phyloP scores from a whole-genome alignment of 176 grass and related monocot species.

The Coix lacrymajobi region DNA sequence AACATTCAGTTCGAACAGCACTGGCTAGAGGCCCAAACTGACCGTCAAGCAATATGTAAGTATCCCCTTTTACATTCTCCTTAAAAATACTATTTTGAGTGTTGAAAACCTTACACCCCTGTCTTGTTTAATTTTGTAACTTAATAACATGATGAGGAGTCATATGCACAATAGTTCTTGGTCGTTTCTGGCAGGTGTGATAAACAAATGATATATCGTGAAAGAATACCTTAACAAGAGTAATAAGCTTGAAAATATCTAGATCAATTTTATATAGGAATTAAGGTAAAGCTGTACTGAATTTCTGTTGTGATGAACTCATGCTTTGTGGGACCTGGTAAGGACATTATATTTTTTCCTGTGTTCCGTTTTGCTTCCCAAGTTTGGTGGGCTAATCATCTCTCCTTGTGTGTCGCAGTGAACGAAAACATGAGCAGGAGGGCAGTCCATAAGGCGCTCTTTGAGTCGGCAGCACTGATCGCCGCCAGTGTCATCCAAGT shows the following conservation, averaged over 20 bases:
- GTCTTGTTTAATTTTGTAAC: neutral
- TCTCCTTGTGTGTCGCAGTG: slow-evolving; percentile 33
- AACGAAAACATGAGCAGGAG: slow-evolving; percentile 92
- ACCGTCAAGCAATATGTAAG: slow-evolving; percentile 94
- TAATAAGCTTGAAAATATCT: neutral
- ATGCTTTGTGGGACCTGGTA: neutral
- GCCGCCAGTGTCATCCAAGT: slow-evolving; percentile 78
- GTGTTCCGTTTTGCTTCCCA: neutral
- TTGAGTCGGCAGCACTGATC: slow-evolving; percentile 66
- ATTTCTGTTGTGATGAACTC: neutral
- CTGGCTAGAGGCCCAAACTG: slow-evolving; percentile 96
- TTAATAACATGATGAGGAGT: neutral
- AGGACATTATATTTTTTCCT: neutral
- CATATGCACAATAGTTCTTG: neutral
- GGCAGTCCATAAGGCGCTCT: slow-evolving; percentile 76
- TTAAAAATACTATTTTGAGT: neutral
- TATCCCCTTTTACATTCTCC: neutral
- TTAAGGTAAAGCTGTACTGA: neutral
- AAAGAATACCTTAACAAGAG: neutral
- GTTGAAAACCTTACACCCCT: neutral
- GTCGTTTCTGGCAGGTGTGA: neutral
- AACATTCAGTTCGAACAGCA: slow-evolving; percentile 99
- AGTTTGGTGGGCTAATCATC: neutral
- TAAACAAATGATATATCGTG: neutral
- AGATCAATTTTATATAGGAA: neutral